phyloP scores from a whole-genome alignment of 805 yeast genomes.

The Kazachstania psychrophila region DNA sequence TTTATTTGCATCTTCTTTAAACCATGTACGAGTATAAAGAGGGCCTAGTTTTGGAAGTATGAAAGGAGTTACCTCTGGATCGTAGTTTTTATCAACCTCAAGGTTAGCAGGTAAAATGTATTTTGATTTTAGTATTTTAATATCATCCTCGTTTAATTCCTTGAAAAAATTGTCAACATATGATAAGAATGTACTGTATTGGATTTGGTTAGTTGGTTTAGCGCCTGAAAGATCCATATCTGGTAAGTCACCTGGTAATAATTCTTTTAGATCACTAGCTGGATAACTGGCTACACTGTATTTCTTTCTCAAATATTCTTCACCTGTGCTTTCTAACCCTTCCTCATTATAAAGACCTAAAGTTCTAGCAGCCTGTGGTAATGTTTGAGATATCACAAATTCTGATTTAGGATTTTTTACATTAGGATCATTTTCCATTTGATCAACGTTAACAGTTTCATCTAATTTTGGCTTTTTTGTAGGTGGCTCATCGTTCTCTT shows the following conservation, averaged over 20 bases:
- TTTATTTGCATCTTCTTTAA: constrained; percentile 59
- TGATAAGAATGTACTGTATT: constrained; percentile 76
- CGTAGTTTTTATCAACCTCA: constrained; percentile 37
- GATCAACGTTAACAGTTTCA: constrained; percentile 10
- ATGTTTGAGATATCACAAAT: constrained; percentile 59
- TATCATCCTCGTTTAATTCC: constrained; percentile 69
- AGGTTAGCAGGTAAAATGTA: constrained; percentile 44
- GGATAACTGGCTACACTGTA: constrained; percentile 92
- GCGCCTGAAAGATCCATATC: constrained; percentile 74
- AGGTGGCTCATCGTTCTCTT: constrained; percentile 7
- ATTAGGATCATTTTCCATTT: constrained; percentile 46
- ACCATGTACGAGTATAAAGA: constrained; percentile 75
- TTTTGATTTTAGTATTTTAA: constrained; percentile 58
- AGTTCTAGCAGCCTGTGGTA: constrained; percentile 55
- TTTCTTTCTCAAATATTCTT: constrained; percentile 62
- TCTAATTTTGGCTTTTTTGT: constrained; percentile 13
- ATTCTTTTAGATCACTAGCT: constrained; percentile 56
- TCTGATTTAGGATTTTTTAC: constrained; percentile 67
- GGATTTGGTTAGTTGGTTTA: constrained; percentile 86
- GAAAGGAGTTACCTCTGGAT: constrained; percentile 63
- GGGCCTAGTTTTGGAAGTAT: constrained; percentile 81
- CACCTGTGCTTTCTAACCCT: constrained; percentile 57
- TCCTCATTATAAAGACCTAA: constrained; percentile 59
- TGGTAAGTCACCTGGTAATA: constrained; percentile 85
- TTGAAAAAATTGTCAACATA: constrained; percentile 82